Percentiles rank a stretch among this genome's conserved stretches.
Conservation (phyloP, 495 filamentous ascomycete species). For the Tuber brumale region DNA sequence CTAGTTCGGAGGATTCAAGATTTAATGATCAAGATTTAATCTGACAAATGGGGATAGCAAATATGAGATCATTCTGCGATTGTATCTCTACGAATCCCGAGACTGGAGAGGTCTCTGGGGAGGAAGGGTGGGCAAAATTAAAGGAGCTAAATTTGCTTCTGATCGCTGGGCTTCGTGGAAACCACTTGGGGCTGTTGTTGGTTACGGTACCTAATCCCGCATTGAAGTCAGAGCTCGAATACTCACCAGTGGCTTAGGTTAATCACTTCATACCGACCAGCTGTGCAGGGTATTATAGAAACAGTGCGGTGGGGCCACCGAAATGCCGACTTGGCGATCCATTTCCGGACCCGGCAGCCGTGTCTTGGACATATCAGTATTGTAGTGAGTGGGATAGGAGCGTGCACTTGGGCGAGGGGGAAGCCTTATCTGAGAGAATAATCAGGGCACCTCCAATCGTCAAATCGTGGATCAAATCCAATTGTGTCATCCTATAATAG, state of each 20-base stretch:
- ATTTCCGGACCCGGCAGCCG: constrained; percentile 43
- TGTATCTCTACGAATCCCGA: constrained; percentile 24
- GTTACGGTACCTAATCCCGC: constrained; percentile 44
- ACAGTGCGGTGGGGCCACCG: constrained; percentile 21
- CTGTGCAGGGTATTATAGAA: constrained; percentile 40
- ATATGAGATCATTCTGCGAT: constrained; percentile 23
- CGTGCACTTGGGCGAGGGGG: neutral
- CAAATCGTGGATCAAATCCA: constrained; percentile 46
- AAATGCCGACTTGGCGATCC: constrained; percentile 46
- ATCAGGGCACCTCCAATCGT: constrained; percentile 49
- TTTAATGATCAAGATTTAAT: neutral
- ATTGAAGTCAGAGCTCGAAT: neutral
- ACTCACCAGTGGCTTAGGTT: constrained; percentile 11
- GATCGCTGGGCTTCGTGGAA: constrained; percentile 50
- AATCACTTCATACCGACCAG: constrained; percentile 36
- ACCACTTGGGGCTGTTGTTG: constrained; percentile 45
- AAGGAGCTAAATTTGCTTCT: constrained; percentile 43
- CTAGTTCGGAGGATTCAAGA: neutral
- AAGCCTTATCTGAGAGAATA: neutral
- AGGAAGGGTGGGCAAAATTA: constrained; percentile 20
- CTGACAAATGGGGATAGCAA: neutral
- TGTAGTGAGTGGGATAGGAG: constrained; percentile 51
- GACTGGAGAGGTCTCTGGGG: constrained; percentile 17
- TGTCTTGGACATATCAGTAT: constrained; percentile 57
- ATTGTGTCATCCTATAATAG: constrained; percentile 52